Percentiles rank a stretch among this genome's conserved stretches.
Evolutionary conservation across 176 grass and related monocot genomes (phyloP).

Genomic region (Panicum miliaceum): DNA sequence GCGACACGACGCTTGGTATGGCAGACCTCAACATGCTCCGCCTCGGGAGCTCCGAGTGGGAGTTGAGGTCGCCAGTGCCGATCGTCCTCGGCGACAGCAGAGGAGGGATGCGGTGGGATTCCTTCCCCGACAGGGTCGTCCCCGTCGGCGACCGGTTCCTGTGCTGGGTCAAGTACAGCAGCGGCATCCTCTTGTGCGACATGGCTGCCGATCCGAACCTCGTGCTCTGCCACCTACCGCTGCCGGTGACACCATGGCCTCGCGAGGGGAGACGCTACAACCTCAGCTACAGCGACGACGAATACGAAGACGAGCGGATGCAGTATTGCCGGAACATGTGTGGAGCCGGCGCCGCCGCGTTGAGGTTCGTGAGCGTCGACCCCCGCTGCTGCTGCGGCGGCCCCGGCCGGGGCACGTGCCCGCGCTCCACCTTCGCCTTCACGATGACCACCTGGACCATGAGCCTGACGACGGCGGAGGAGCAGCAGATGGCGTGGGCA

Average conservation of each 20-base stretch:
- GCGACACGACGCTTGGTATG: fast-evolving
- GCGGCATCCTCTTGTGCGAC: neutral
- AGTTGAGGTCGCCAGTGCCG: neutral
- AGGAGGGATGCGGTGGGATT: too few species aligned
- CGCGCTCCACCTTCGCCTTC: neutral
- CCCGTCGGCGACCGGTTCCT: neutral
- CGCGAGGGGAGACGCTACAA: too few species aligned
- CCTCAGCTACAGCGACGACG: neutral
- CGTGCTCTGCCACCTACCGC: neutral
- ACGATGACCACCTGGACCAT: neutral
- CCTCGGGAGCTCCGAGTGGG: neutral
- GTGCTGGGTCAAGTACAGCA: neutral
- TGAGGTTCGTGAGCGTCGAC: conserved; percentile 13
- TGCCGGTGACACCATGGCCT: neutral
- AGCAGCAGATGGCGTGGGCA: neutral
- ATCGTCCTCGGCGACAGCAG: neutral
- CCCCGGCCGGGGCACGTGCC: neutral
- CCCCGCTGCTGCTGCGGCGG: neutral
- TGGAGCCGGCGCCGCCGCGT: neutral
- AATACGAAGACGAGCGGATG: neutral
- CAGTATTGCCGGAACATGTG: neutral
- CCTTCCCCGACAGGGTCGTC: neutral
- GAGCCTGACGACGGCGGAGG: neutral
- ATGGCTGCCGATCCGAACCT: neutral
- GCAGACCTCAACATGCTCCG: neutral